These are phyloP conservation scores for Lasiosphaeris hirsuta DNA, from an alignment of 495 filamentous ascomycete genomes.

Conservation along the genomic window DNA sequence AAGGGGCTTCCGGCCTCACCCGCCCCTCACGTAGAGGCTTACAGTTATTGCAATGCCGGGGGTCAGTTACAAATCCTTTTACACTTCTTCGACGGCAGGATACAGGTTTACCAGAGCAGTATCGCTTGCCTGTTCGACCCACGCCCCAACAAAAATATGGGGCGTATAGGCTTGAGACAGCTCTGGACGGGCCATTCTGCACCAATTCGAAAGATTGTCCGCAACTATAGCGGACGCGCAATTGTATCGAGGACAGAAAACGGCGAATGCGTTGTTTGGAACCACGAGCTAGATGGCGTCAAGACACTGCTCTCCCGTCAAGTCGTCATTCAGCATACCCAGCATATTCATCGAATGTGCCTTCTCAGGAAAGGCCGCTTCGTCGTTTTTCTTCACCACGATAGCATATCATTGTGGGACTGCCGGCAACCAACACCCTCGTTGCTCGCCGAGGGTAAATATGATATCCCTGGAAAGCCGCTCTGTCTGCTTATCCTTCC, in stretches of 20 bases:
- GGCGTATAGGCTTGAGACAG: conserved; percentile 55
- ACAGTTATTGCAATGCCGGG: conserved; percentile 64
- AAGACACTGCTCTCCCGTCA: conserved; percentile 58
- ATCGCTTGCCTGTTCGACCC: conserved; percentile 82
- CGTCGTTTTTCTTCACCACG: conserved; percentile 75
- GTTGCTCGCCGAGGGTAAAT: conserved; percentile 56
- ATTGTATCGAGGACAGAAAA: conserved; percentile 77
- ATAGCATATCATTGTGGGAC: conserved; percentile 79
- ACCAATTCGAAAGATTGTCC: conserved; percentile 77
- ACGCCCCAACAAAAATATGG: conserved; percentile 58
- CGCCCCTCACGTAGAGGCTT: conserved; percentile 62
- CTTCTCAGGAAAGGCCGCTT: conserved; percentile 71
- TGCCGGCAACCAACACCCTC: conserved; percentile 54
- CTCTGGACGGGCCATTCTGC: conserved; percentile 84
- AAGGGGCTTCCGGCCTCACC: conserved; percentile 32
- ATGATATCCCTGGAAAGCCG: conserved; percentile 65
- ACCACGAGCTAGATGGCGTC: conserved; percentile 49
- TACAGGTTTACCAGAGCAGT: conserved; percentile 76
- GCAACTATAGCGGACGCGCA: conserved; percentile 74
- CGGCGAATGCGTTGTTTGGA: conserved; percentile 82
- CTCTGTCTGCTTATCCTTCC: conserved; percentile 80
- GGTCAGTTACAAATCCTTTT: conserved; percentile 72
- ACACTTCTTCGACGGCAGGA: conserved; percentile 81
- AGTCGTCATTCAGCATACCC: conserved; percentile 63
- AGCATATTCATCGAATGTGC: conserved; percentile 81